A percentile compares a stretch with the other conserved stretches of the same genome.
These are phyloP conservation scores for Sordariomycetes sp. DNA, from an alignment of 2,329 filamentous ascomycete genomes.

Conservation along the genomic window DNA sequence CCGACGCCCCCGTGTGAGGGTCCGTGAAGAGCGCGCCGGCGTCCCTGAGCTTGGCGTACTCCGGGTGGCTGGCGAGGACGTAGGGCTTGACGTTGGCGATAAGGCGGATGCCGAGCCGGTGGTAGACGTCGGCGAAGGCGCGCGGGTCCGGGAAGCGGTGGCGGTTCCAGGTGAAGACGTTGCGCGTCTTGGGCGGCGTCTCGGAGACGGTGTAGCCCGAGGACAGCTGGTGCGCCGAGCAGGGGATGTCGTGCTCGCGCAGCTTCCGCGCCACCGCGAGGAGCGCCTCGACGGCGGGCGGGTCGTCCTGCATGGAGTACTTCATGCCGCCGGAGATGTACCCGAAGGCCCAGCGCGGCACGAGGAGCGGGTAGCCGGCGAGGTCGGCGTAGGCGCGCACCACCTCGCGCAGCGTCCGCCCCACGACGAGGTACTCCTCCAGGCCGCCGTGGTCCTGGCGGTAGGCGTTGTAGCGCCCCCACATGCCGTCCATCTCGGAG, in stretches of 20 bases:
- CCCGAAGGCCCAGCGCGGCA: slow-evolving; percentile 62
- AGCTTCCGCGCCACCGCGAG: slow-evolving; percentile 51
- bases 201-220: slow-evolving; percentile 63
- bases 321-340: slow-evolving; percentile 58
- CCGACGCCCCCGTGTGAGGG: slow-evolving; percentile 36
- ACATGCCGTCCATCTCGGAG: slow-evolving; percentile 65
- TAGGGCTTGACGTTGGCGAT: slow-evolving; percentile 68
- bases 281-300: slow-evolving; percentile 45
- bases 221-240: slow-evolving; percentile 62
- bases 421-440: slow-evolving; percentile 60
- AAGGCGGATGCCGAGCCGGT: slow-evolving; percentile 53
- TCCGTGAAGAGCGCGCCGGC: slow-evolving; percentile 55
- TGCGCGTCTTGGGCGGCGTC: slow-evolving; percentile 55
- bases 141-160: slow-evolving; percentile 61
- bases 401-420: slow-evolving; percentile 54
- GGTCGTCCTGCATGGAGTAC: slow-evolving; percentile 38
- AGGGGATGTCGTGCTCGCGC: slow-evolving; percentile 55
- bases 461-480: slow-evolving; percentile 66
- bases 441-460: slow-evolving; percentile 62
- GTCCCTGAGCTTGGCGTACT: slow-evolving; percentile 49
- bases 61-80: slow-evolving; percentile 54
- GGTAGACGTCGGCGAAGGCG: slow-evolving; percentile 50
- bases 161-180: slow-evolving; percentile 60
- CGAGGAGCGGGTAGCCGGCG: slow-evolving; percentile 56
- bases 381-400: slow-evolving; percentile 56